Evolutionary conservation across 2,329 filamentous ascomycete genomes (phyloP).

Genomic region (Orbilia oligospora): DNA sequence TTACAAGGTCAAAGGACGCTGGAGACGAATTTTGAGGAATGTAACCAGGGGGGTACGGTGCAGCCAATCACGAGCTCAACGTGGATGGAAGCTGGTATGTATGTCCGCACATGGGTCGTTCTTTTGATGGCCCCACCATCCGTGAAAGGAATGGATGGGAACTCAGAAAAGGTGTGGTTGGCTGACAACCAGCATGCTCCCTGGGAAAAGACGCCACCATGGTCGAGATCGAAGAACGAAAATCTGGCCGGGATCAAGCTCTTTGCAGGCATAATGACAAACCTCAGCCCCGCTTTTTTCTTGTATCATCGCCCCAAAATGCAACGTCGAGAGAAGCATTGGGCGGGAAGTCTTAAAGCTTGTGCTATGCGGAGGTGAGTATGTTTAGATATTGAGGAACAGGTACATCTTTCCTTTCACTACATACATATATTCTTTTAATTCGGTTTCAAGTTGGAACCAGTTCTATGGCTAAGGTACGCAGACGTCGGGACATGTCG

Average conservation of each 20-base stretch:
- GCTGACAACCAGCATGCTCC: constrained; percentile 54
- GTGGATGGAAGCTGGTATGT: constrained; percentile 55
- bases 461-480: constrained; percentile 15
- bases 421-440: not conserved
- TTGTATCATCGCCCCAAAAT: constrained; percentile 46
- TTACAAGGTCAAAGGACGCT: constrained; percentile 32
- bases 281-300: constrained; percentile 59
- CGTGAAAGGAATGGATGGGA: constrained; percentile 56
- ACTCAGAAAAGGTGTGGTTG: constrained; percentile 54
- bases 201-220: constrained; percentile 56
- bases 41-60: constrained; percentile 48
- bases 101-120: constrained; percentile 49
- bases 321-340: constrained; percentile 51
- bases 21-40: constrained; percentile 49
- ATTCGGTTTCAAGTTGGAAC: constrained; percentile 31
- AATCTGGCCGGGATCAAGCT: constrained; percentile 50
- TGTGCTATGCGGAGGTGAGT: constrained; percentile 47
- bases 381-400: constrained; percentile 25
- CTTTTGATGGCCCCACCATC: constrained; percentile 56
- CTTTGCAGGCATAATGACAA: constrained; percentile 30
- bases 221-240: constrained; percentile 57
- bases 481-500: constrained; percentile 28
- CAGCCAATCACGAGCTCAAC: constrained; percentile 61
- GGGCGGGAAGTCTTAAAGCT: constrained; percentile 52
- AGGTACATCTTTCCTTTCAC: constrained; percentile 36